phyloP scores from a whole-genome alignment of 148 eudicot species.

The Chenopodium quinoa region DNA sequence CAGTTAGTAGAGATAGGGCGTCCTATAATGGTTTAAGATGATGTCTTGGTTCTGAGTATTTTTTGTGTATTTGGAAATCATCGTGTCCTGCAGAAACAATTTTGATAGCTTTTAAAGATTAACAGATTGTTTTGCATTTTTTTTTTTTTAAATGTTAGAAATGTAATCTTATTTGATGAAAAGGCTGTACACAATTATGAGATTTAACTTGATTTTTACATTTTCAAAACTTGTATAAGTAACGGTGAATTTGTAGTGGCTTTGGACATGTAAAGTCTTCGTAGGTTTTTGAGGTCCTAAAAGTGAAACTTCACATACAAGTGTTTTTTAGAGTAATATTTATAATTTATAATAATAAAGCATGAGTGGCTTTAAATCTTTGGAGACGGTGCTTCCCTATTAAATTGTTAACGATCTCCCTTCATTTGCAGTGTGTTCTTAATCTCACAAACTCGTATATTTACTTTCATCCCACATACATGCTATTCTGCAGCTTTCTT shows the following conservation, averaged over 20 bases:
- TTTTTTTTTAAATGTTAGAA: background rate
- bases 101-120: background rate
- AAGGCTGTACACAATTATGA: no score
- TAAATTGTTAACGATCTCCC: background rate
- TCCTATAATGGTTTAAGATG: background rate
- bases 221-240: background rate
- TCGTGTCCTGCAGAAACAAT: background rate
- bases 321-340: no score
- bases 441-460: background rate
- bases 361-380: background rate
- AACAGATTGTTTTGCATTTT: background rate
- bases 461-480: background rate
- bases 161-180: background rate
- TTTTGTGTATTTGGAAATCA: background rate
- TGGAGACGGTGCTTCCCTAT: background rate
- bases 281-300: background rate
- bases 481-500: background rate
- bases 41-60: background rate
- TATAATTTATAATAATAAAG: no score
- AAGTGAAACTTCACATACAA: background rate
- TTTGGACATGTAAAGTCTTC: background rate
- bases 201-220: background rate
- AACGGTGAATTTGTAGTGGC: background rate
- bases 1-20: background rate
- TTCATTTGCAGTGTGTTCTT: background rate